Conservation (phyloP, 345 rosid genomes). For the Gossypium mustelinum region DNA sequence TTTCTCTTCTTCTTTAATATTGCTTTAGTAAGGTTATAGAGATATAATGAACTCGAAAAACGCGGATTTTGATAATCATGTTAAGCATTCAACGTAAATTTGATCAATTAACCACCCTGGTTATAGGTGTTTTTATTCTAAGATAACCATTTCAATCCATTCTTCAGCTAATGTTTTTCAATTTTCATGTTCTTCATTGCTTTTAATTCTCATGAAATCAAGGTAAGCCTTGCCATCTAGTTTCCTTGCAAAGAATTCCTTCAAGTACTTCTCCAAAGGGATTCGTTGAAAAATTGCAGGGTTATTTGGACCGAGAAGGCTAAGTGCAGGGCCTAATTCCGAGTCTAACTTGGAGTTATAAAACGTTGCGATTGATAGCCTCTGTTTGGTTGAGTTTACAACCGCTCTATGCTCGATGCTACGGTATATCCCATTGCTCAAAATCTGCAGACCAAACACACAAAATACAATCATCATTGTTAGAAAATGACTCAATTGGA, state of each 20-base stretch:
- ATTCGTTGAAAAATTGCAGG: constrained; percentile 15
- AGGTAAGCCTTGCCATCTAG: constrained; percentile 28
- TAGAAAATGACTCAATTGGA: no score
- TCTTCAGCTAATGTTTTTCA: not conserved
- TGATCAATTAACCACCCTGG: not conserved
- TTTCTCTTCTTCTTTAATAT: no score
- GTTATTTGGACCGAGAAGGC: constrained; percentile 12
- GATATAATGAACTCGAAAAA: no score
- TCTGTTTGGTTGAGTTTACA: constrained; percentile 18
- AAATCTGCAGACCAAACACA: constrained; percentile 16
- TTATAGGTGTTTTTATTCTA: not conserved
- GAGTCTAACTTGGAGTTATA: constrained; percentile 21
- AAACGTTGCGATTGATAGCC: constrained; percentile 25
- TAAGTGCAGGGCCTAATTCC: constrained; percentile 25
- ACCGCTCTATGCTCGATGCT: constrained; percentile 33
- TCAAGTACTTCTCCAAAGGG: constrained; percentile 24
- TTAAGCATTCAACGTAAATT: not conserved
- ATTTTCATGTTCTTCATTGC: no score
- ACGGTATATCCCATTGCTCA: constrained; percentile 27
- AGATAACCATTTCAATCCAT: not conserved
- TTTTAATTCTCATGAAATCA: constrained; percentile 21
- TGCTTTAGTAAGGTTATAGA: not conserved
- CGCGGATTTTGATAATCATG: no score
- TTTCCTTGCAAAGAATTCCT: constrained; percentile 26
- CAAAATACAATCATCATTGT: not conserved